Percentiles rank a stretch among this genome's conserved stretches.
Evolutionary conservation across 2,329 filamentous ascomycete genomes (phyloP).

Genomic region (Colletotrichum tanaceti): DNA sequence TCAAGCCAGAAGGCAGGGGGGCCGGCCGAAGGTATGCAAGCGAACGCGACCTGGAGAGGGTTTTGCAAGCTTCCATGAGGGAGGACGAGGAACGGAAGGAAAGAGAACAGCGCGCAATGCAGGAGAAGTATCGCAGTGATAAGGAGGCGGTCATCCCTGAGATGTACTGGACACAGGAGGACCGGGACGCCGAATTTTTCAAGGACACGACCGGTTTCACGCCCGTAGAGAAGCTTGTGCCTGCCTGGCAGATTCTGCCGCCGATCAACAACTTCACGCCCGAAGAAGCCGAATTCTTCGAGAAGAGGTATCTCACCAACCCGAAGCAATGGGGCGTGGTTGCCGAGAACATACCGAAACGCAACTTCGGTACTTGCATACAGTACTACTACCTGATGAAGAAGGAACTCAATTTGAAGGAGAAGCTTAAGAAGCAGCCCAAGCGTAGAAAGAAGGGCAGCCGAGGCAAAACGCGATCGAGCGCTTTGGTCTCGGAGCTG

Average conservation of each 20-base stretch:
- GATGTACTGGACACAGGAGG: constrained; percentile 73
- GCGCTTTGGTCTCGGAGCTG: constrained; percentile 74
- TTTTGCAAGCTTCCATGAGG: constrained; percentile 76
- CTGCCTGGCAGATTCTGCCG: constrained; percentile 77
- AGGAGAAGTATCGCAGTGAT: constrained; percentile 78
- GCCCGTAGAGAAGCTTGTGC: constrained; percentile 73
- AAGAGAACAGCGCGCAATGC: constrained; percentile 71
- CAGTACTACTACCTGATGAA: constrained; percentile 88
- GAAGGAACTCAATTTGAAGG: constrained; percentile 79
- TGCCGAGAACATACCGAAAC: constrained; percentile 72
- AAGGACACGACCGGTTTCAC: constrained; percentile 74
- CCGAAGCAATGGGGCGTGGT: constrained; percentile 88
- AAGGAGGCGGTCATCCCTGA: constrained; percentile 81
- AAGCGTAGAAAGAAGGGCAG: constrained; percentile 61
- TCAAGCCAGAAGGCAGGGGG: constrained; percentile 67
- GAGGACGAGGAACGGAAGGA: constrained; percentile 78
- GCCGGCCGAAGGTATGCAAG: constrained; percentile 71
- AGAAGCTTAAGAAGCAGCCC: constrained; percentile 75
- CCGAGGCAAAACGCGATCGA: constrained; percentile 69
- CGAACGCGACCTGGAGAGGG: constrained; percentile 78
- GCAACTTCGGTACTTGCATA: constrained; percentile 83
- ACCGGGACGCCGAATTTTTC: constrained; percentile 69
- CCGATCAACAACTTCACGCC: constrained; percentile 80
- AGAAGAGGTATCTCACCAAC: constrained; percentile 78
- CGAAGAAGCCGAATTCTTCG: constrained; percentile 77